Conservation (phyloP, 768 basidiomycete genomes). For the Tylopilus subfusipes region DNA sequence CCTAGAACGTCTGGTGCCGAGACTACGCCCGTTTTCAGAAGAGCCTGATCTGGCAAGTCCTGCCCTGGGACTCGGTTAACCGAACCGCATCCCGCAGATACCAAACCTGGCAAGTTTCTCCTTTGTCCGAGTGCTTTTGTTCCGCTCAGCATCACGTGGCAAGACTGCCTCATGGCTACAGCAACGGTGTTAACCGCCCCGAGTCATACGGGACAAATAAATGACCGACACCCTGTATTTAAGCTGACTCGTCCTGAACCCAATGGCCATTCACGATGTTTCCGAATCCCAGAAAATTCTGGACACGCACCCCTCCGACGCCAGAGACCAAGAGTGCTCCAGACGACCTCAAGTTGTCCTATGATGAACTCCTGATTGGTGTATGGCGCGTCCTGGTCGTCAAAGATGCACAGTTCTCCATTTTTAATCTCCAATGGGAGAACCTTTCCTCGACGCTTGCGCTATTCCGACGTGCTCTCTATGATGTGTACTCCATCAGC, state of each 20-base stretch:
- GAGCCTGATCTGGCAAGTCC: too few species aligned
- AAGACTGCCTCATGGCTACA: too few species aligned
- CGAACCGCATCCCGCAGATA: too few species aligned
- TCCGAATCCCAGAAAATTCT: neutral
- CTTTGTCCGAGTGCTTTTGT: too few species aligned
- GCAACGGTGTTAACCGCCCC: too few species aligned
- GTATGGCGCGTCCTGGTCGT: constrained; percentile 25
- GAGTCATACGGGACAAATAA: neutral
- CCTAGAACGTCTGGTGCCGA: too few species aligned
- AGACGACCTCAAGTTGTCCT: neutral
- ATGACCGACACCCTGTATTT: neutral
- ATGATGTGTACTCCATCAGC: constrained; percentile 23
- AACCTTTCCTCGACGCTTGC: neutral
- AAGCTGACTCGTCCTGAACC: neutral
- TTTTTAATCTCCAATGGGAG: constrained; percentile 10
- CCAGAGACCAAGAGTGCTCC: neutral
- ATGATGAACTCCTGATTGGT: constrained; percentile 18
- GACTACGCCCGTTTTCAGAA: too few species aligned
- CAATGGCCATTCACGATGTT: neutral
- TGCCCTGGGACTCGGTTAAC: too few species aligned
- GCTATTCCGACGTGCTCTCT: constrained; percentile 14
- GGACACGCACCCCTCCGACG: neutral
- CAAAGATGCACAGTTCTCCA: constrained; percentile 6
- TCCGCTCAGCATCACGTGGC: too few species aligned
- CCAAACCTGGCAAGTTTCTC: too few species aligned